A percentile compares a stretch with the other conserved stretches of the same genome.
Evolutionary conservation across 208 protist genomes (phyloP).

Genomic region (Trypanosoma melophagium): DNA sequence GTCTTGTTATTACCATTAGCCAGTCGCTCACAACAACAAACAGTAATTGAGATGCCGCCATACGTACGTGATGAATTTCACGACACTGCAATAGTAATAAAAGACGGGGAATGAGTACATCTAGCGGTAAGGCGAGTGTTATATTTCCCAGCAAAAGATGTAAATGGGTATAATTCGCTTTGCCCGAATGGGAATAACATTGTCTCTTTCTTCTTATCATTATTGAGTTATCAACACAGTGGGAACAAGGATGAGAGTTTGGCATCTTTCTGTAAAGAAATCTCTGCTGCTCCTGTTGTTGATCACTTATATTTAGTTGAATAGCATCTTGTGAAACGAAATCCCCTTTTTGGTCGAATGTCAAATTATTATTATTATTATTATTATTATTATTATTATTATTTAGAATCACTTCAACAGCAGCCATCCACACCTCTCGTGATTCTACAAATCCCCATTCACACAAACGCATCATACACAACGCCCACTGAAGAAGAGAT

Average conservation of each 20-base stretch:
- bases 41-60: slow-evolving; percentile 87
- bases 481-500: slow-evolving; percentile 41
- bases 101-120: slow-evolving; percentile 62
- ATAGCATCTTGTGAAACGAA: too few relatives aligned
- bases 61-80: slow-evolving; percentile 56
- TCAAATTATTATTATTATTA: too few relatives aligned
- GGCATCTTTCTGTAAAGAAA: too few relatives aligned
- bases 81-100: slow-evolving; percentile 59
- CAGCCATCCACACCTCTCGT: not conserved
- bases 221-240: too few relatives aligned
- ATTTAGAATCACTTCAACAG: slow-evolving; percentile 13
- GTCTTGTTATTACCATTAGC: too few relatives aligned
- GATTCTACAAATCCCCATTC: not conserved
- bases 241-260: too few relatives aligned
- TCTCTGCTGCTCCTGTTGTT: too few relatives aligned
- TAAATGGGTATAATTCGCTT: slow-evolving; percentile 29
- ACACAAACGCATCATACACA: slow-evolving; percentile 3
- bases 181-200: too few relatives aligned
- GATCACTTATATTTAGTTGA: too few relatives aligned
- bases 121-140: slow-evolving; percentile 48
- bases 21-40: too few relatives aligned
- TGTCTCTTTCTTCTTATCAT: too few relatives aligned
- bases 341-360: too few relatives aligned
- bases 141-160: slow-evolving; percentile 35
- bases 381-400: slow-evolving; percentile 11